Evolutionary conservation across 2,329 filamentous ascomycete genomes (phyloP).

Genomic region (Epichloe sibirici): DNA sequence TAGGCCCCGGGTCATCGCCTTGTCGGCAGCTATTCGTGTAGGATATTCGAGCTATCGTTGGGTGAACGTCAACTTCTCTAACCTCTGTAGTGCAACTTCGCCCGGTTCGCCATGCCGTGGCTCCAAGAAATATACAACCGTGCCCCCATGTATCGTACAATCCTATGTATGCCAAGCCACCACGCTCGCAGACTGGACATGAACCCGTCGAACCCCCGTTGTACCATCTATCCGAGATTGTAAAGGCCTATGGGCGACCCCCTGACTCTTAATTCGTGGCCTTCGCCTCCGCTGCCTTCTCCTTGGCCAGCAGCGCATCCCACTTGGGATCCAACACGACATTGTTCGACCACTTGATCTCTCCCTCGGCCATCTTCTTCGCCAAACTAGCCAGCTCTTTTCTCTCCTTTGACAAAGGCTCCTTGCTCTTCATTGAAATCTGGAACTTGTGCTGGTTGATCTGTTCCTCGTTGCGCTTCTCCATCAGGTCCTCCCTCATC

Average conservation of each 20-base stretch:
- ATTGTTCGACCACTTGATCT: constrained; percentile 46
- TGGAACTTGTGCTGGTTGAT: constrained; percentile 19
- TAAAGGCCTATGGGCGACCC: too few relatives aligned
- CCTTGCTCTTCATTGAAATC: constrained; percentile 29
- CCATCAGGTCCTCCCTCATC: constrained; percentile 35
- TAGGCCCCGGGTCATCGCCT: background rate
- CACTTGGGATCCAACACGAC: constrained; percentile 35
- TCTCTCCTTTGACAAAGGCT: constrained; percentile 28
- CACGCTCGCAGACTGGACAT: too few relatives aligned
- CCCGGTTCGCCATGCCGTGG: background rate
- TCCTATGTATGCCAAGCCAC: background rate
- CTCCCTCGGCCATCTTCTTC: constrained; percentile 45
- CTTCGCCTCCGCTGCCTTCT: constrained; percentile 12
- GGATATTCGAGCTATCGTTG: too few relatives aligned
- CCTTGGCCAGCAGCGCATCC: constrained; percentile 20
- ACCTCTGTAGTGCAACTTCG: background rate
- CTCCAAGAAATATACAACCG: constrained; percentile 19
- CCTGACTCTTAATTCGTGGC: constrained; percentile 6
- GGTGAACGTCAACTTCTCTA: background rate
- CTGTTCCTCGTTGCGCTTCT: constrained; percentile 26
- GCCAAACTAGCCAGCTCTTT: constrained; percentile 50
- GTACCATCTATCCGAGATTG: too few relatives aligned
- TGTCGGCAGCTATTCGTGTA: too few relatives aligned
- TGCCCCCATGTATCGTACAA: constrained; percentile 17
- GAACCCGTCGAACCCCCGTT: too few relatives aligned